Evolutionary conservation across 768 basidiomycete species (phyloP), one percentile per base, ranked within the genome.

Genomic region (Coprinopsis marcescibilis): DNA sequence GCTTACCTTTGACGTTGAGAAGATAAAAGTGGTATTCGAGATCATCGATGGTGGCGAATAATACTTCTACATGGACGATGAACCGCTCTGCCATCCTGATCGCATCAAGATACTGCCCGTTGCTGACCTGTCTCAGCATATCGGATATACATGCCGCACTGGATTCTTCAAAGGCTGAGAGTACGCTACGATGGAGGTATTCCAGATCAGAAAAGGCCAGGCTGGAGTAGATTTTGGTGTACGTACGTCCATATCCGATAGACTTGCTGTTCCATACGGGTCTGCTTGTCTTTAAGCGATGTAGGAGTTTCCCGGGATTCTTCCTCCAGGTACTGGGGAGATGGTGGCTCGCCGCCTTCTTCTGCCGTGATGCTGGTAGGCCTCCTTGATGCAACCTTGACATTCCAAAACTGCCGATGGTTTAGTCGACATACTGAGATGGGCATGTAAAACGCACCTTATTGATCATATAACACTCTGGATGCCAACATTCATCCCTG

Each of bases 391-490:
- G 80, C 82, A 3, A 91, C 83, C 65, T 97, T 96, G 63, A 98
- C 94, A 63, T 98, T 99, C 96, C 96, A 98, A 67, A 98, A 98
- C 92, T 96, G 62, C 23, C 25, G 24, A 45, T 34, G 19, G 47
- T 43, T 14, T 14, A 52, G 35, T 23, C 33, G 5, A 52, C 77
- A 46, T 52, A 94, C 94, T 77, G 97, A 97, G 68, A 96, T 94
- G 55, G 98, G 96, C 94, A 97, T 97, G 66, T 98, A 97, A 64
- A 95, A 99, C 77, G 47, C 52, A 95, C 94, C 77, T 98, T 98
- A 68, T 97, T 95, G 55, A 99, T 97, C 95, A 97, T 97, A 66
- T 98, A 97, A 65, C 96, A 99, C 65, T 99, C 96, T 45, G 96
- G 96, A 75, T 99, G 96, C 95, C 96, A 99, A 60, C 95, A 98